Evolutionary conservation across 2,329 filamentous ascomycete genomes (phyloP).

Genomic region (Plectosphaerella plurivora): DNA sequence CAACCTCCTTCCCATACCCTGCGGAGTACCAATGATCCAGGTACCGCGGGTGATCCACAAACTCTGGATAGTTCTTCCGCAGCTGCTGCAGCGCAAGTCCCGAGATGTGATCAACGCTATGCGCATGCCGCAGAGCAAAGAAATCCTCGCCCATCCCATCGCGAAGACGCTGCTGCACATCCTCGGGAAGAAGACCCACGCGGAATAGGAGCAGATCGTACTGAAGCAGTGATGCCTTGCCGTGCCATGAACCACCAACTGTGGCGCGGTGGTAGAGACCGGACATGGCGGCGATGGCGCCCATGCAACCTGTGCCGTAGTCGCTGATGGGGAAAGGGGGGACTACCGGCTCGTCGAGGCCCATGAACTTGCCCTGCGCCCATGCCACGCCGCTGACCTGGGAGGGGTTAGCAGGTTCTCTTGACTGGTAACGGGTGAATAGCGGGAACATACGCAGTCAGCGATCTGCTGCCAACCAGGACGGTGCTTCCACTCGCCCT

Average conservation of each 20-base stretch:
- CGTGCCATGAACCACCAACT: conserved; percentile 61
- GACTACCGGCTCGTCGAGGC: conserved; percentile 57
- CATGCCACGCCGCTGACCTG: conserved; percentile 49
- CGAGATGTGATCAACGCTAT: conserved; percentile 63
- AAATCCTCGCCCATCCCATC: conserved; percentile 46
- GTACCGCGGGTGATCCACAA: conserved; percentile 44
- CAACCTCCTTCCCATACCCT: conserved; percentile 33
- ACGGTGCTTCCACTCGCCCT: conserved; percentile 54
- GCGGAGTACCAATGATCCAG: conserved; percentile 44
- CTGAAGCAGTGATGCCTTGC: conserved; percentile 60
- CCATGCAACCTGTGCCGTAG: conserved; percentile 70
- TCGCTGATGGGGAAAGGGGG: conserved; percentile 61
- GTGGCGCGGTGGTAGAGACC: conserved; percentile 60
- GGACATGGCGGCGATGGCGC: conserved; percentile 60
- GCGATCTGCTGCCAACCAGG: conserved; percentile 72
- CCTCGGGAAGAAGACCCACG: conserved; percentile 50
- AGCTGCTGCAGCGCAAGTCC: conserved; percentile 52
- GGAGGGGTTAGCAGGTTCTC: no score
- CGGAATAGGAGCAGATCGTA: conserved; percentile 64
- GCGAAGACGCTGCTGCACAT: conserved; percentile 48
- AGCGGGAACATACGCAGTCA: conserved; percentile 49
- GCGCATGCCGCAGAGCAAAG: conserved; percentile 51
- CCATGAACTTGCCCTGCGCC: conserved; percentile 60
- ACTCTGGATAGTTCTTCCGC: conserved; percentile 45
- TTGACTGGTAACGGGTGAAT: no score